A percentile compares a stretch with the other conserved stretches of the same genome.
These are phyloP conservation scores for Rhododendron vialii DNA, from an alignment of 148 eudicot genomes.

Conservation along the genomic window DNA sequence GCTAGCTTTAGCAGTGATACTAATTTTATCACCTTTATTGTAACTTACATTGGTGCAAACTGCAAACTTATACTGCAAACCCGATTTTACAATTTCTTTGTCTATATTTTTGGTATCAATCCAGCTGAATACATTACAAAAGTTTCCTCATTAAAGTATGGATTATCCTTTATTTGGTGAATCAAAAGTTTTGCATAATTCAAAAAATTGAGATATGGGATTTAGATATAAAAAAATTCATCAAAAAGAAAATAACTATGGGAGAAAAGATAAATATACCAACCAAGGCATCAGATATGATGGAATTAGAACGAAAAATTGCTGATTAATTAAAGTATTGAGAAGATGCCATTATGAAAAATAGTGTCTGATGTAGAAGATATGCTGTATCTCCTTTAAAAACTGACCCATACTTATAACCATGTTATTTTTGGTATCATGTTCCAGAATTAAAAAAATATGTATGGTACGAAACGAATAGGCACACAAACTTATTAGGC, in stretches of 20 bases:
- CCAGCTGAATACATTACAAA: neutral
- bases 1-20: neutral
- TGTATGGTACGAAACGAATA: neutral
- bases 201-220: neutral
- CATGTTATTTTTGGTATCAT: neutral
- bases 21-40: neutral
- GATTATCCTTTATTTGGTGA: neutral
- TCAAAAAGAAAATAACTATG: neutral
- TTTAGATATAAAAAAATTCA: neutral
- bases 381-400: neutral
- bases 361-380: neutral
- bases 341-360: neutral
- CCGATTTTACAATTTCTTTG: neutral
- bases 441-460: neutral
- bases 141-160: neutral
- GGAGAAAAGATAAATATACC: neutral
- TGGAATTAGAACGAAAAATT: neutral
- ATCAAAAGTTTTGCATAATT: neutral
- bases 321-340: neutral
- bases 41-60: neutral
- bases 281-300: neutral
- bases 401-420: neutral
- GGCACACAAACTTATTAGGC: neutral
- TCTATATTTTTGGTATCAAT: neutral
- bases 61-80: neutral